Conservation (phyloP, 2,329 filamentous ascomycete species). For the Passalora sequoiae region DNA sequence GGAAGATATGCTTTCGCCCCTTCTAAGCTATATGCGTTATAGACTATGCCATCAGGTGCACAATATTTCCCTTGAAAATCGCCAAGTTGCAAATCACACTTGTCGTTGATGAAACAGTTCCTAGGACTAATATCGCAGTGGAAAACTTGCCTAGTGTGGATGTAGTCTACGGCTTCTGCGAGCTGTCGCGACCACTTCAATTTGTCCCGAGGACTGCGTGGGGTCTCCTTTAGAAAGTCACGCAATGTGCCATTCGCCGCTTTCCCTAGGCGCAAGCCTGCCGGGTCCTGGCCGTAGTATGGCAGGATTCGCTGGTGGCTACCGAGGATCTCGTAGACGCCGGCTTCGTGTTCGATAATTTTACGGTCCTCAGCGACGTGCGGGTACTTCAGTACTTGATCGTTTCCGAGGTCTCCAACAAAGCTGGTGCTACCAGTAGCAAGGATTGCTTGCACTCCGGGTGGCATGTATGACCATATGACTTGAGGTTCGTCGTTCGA, state of each 20-base stretch:
- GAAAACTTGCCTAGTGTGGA: slow-evolving; percentile 9
- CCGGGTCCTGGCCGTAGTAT: slow-evolving; percentile 9
- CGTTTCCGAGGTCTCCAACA: slow-evolving; percentile 9
- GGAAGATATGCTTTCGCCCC: slow-evolving; percentile 13
- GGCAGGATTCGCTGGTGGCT: slow-evolving; percentile 9
- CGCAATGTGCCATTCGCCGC: slow-evolving; percentile 13
- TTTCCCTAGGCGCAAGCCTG: slow-evolving; percentile 10
- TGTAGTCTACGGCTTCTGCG: slow-evolving; percentile 4
- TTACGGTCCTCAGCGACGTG: slow-evolving; percentile 8
- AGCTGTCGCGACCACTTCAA: slow-evolving; percentile 13
- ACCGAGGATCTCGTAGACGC: slow-evolving; percentile 12
- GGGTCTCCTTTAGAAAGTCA: slow-evolving; percentile 8
- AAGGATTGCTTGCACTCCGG: slow-evolving; percentile 9
- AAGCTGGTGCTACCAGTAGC: slow-evolving; percentile 14
- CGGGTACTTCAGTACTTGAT: slow-evolving; percentile 14
- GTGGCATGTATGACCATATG: slow-evolving; percentile 14
- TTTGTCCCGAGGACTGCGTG: slow-evolving; percentile 8
- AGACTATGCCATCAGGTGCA: slow-evolving; percentile 7
- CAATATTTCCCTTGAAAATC: slow-evolving; percentile 11
- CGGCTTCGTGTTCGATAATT: slow-evolving; percentile 12
- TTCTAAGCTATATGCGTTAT: slow-evolving; percentile 9
- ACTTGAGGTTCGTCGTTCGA: slow-evolving; percentile 10
- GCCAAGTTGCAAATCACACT: slow-evolving; percentile 13
- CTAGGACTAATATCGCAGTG: slow-evolving; percentile 12
- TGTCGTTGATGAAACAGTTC: slow-evolving; percentile 11